These are phyloP conservation scores for Aspergillus fumigatus DNA, from an alignment of 2,329 filamentous ascomycete genomes.

Conservation along the genomic window DNA sequence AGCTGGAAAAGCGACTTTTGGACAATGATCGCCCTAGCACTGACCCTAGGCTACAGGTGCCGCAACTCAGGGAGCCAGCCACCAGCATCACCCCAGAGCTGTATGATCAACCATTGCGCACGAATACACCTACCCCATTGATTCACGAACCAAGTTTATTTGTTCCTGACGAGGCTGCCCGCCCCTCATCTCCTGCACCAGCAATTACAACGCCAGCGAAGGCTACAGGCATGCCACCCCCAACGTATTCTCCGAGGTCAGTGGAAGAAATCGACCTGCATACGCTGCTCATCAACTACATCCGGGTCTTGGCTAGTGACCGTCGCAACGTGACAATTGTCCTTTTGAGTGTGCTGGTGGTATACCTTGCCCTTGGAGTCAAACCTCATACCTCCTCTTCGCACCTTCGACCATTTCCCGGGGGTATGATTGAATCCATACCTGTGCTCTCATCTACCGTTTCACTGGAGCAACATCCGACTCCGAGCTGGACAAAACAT, in stretches of 20 bases:
- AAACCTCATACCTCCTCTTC: conserved; percentile 1
- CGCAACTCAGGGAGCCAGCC: conserved; percentile 10
- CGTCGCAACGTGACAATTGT: conserved; percentile 50
- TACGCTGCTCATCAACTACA: conserved; percentile 51
- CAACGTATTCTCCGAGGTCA: conserved; percentile 2
- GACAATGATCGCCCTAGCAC: conserved; percentile 36
- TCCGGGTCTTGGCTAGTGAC: conserved; percentile 50
- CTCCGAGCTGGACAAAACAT: neutral
- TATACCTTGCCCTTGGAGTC: conserved; percentile 34
- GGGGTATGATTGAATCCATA: conserved; percentile 6
- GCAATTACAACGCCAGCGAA: conserved; percentile 4
- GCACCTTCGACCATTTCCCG: conserved; percentile 14
- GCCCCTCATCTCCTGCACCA: conserved; percentile 1
- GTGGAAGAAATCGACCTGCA: conserved; percentile 47
- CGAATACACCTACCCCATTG: neutral
- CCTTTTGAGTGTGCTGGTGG: conserved; percentile 41
- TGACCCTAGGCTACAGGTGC: conserved; percentile 10
- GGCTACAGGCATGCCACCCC: neutral
- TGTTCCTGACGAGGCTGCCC: neutral
- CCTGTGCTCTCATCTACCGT: neutral
- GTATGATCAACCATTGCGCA: neutral
- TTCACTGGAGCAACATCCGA: conserved; percentile 3
- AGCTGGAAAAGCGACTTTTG: conserved; percentile 43
- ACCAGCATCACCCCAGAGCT: conserved; percentile 13
- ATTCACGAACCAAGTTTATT: neutral